These are phyloP conservation scores for Hemisphaericaspora lyxosophila DNA, from an alignment of 1,139 yeast genomes.

Conservation along the genomic window DNA sequence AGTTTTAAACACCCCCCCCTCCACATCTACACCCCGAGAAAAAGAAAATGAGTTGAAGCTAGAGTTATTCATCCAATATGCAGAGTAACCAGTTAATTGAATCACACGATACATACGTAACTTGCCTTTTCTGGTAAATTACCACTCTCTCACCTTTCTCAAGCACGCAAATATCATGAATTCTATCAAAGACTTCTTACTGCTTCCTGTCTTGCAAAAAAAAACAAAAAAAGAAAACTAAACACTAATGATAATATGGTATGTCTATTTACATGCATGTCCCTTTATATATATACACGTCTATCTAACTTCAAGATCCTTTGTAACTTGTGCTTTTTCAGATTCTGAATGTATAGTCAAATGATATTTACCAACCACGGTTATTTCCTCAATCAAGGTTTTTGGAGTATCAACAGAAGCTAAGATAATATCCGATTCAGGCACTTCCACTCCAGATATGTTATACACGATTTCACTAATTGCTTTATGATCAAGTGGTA, in stretches of 20 bases:
- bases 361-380: conserved; percentile 31
- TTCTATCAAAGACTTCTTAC: too few species aligned
- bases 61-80: not conserved
- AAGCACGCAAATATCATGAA: too few species aligned
- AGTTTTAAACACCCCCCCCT: too few species aligned
- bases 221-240: conserved; percentile 8
- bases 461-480: conserved; percentile 27
- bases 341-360: conserved; percentile 27
- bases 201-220: too few species aligned
- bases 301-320: conserved; percentile 13
- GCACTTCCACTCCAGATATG: conserved; percentile 33
- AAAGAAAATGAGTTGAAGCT: too few species aligned
- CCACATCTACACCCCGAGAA: too few species aligned
- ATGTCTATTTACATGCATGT: conserved; percentile 5
- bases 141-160: too few species aligned
- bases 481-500: conserved; percentile 30
- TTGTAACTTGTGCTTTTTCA: conserved; percentile 16
- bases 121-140: not conserved
- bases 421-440: conserved; percentile 22
- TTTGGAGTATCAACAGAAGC: conserved; percentile 13
- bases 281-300: conserved; percentile 2
- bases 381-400: conserved; percentile 19
- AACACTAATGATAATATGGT: not conserved
- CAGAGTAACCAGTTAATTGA: not conserved
- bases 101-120: not conserved